Evolutionary conservation across 1,284 basidiomycete genomes (phyloP).

Genomic region (Tetrapyrgos nigripes): DNA sequence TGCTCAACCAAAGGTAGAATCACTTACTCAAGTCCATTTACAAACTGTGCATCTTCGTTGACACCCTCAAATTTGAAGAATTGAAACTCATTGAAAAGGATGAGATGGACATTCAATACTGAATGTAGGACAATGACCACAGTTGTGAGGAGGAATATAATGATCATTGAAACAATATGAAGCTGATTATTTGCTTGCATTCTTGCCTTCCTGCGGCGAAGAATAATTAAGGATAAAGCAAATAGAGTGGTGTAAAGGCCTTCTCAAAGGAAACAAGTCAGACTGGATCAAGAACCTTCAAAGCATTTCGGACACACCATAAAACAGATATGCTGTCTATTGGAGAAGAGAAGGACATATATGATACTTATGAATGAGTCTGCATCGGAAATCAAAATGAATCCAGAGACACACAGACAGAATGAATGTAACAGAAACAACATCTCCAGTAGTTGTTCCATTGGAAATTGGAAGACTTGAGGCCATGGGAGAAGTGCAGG

Average conservation of each 20-base stretch:
- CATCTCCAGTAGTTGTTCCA: background rate
- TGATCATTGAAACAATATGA: background rate
- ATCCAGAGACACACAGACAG: background rate
- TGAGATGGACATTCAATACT: background rate
- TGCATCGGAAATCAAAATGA: no score
- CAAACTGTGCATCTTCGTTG: background rate
- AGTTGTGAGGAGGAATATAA: background rate
- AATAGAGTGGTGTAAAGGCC: background rate
- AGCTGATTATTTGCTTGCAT: background rate
- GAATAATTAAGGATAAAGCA: background rate
- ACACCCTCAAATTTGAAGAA: background rate
- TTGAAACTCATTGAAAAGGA: background rate
- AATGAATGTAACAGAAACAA: background rate
- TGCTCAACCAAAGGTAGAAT: no score
- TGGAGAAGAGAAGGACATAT: background rate
- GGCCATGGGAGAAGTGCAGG: constrained; percentile 17
- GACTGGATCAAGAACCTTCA: background rate
- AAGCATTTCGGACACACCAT: background rate
- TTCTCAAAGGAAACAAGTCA: background rate
- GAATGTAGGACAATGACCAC: background rate
- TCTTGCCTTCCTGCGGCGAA: background rate
- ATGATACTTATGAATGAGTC: no score
- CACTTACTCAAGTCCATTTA: background rate
- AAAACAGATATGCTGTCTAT: background rate
- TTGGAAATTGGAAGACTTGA: constrained; percentile 24